Evolutionary conservation across 1,284 basidiomycete species (phyloP), one percentile per base, ranked within the genome.

Genomic region (Filobasidium uniguttulatum): DNA sequence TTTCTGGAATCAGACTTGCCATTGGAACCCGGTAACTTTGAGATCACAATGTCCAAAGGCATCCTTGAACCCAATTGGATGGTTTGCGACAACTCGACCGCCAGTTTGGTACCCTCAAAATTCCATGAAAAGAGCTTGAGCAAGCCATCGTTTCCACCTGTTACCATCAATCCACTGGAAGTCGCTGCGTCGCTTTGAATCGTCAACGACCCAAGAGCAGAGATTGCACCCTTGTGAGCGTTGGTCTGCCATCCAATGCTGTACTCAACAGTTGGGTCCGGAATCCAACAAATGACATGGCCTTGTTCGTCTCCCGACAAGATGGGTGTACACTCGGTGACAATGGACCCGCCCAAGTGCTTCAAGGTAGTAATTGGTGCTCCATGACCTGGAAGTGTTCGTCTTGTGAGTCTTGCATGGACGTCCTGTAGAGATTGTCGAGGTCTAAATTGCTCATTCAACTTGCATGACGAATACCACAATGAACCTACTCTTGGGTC

Each of bases 241-340:
- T 77, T 68, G 10, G 75, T 56, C 17, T 62, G 68, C n/a, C 56
- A 56, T 1, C 65, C 63, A 40, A 66, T 61, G 12, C 52, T 66
- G 79, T 80, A 86, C 82, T 87, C 59, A 46, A 55, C 50, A 28
- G 28, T 56, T 38, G 38, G 23, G 31, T 37, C 46, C 30, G 25
- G 33, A 17, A 25, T 43, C 72, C 73, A 74, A 6, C 73, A 33
- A 2, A 60, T 57, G 1, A 71, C 56, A 9, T 69, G 63, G 1
- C 89, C 89, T 54, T 72, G 73, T 53, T 84, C 79, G 65, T 91
- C 87, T 41, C 80, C 83, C 47, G 80, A 83, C 37, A 81, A 68
- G 52, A 93, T 57, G 7, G 25, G 45, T 33, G n/a, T n/a, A n/a
- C n/a, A n/a, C n/a, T n/a, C n/a, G n/a, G n/a, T n/a, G n/a, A n/a